phyloP scores from a whole-genome alignment of 805 yeast genomes.

The Sugiyamaella mastotermitis region DNA sequence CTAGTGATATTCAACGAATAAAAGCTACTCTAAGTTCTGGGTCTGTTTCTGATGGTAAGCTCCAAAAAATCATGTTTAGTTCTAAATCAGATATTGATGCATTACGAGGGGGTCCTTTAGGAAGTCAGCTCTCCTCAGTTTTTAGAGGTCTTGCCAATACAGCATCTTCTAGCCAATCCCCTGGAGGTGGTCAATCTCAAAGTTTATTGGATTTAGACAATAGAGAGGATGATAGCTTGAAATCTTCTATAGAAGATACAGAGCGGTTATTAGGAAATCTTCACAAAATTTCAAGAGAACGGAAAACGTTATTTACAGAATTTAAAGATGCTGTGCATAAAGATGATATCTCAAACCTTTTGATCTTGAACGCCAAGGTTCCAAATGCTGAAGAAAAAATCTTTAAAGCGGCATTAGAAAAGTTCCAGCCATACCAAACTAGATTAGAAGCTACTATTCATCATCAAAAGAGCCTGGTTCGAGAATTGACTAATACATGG shows the following conservation, averaged over 20 bases:
- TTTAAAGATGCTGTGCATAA: constrained; percentile 64
- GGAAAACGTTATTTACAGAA: constrained; percentile 52
- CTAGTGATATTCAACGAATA: constrained; percentile 24
- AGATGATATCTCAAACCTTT: constrained; percentile 77
- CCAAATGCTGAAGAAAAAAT: constrained; percentile 49
- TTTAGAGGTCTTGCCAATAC: constrained; percentile 20
- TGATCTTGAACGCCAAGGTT: constrained; percentile 58
- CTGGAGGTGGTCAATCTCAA: constrained; percentile 18
- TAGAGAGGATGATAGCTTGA: constrained; percentile 25
- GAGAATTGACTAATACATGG: constrained; percentile 42
- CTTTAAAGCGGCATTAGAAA: constrained; percentile 67
- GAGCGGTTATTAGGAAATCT: constrained; percentile 58
- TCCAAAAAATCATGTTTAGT: constrained; percentile 43
- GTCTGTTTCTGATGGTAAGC: constrained; percentile 45
- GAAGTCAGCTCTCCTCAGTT: constrained; percentile 34
- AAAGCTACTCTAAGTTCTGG: constrained; percentile 35
- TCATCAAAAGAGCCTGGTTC: constrained; percentile 53
- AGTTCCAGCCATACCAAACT: constrained; percentile 62
- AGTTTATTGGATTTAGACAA: constrained; percentile 65
- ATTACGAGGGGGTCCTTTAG: constrained; percentile 39
- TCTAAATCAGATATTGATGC: constrained; percentile 36
- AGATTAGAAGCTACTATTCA: constrained; percentile 64
- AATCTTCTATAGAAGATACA: constrained; percentile 40
- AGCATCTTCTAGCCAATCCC: background rate
- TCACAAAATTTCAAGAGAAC: constrained; percentile 56